These are phyloP conservation scores for Macadamia tetraphylla DNA, from an alignment of 164 flowering plant genomes.

Conservation along the genomic window DNA sequence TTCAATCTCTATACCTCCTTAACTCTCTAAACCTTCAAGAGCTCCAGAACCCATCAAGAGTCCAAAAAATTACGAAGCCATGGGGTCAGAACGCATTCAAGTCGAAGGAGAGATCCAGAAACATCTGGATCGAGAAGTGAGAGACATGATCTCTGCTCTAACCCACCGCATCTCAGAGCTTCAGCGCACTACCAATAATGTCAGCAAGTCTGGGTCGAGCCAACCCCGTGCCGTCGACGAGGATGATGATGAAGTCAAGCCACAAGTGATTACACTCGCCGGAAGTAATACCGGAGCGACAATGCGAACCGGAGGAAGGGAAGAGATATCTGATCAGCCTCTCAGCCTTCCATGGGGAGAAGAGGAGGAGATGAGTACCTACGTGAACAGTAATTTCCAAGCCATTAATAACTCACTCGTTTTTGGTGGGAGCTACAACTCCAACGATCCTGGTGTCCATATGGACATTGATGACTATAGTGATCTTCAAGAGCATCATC, in stretches of 20 bases:
- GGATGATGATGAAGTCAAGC: constrained; percentile 26
- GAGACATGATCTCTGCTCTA: constrained; percentile 49
- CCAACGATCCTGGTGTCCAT: constrained; percentile 81
- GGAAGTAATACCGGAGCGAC: constrained; percentile 74
- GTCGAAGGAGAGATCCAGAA: too few relatives aligned
- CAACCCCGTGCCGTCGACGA: constrained; percentile 19
- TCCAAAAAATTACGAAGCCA: too few relatives aligned
- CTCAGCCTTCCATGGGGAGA: constrained; percentile 12
- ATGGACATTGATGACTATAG: constrained; percentile 40
- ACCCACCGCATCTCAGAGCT: constrained; percentile 33
- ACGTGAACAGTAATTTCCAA: constrained; percentile 75
- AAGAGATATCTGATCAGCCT: constrained; percentile 13
- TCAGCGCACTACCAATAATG: constrained; percentile 16
- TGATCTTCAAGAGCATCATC: constrained; percentile 6
- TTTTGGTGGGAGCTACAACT: constrained; percentile 53
- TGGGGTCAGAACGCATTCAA: too few relatives aligned
- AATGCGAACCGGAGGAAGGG: constrained; percentile 48
- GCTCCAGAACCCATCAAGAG: too few relatives aligned
- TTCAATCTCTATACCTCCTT: too few relatives aligned
- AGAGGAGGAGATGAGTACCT: constrained; percentile 32
- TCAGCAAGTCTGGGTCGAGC: constrained; percentile 17
- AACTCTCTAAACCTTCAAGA: too few relatives aligned
- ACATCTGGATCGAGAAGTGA: constrained; percentile 20
- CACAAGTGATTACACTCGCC: constrained; percentile 57
- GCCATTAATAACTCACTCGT: constrained; percentile 78